These are phyloP conservation scores for Pisolithus sp. DNA, from an alignment of 768 basidiomycete genomes.

Conservation along the genomic window DNA sequence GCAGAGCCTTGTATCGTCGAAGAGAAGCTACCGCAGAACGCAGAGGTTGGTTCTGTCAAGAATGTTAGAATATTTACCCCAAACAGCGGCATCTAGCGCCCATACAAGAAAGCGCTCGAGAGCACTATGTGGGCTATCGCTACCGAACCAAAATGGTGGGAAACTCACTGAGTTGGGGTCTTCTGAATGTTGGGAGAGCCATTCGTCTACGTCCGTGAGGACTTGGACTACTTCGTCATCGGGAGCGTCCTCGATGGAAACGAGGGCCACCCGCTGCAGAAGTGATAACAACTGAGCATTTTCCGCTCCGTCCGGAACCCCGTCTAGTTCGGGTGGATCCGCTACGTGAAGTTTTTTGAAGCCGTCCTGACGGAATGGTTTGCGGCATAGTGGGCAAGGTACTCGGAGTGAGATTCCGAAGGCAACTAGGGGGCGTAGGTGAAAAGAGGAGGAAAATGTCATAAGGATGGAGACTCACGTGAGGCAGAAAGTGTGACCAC, in stretches of 20 bases:
- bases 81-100: too few species aligned
- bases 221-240: conserved; percentile 33
- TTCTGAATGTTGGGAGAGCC: conserved; percentile 38
- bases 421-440: conserved; percentile 39
- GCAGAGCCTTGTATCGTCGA: conserved; percentile 33
- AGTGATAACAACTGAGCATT: conserved; percentile 33
- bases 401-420: conserved; percentile 42
- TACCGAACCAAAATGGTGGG: conserved; percentile 3
- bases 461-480: conserved; percentile 38
- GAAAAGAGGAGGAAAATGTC: conserved; percentile 8
- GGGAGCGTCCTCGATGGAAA: conserved; percentile 27
- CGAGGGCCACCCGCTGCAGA: conserved; percentile 29
- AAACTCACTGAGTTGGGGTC: conserved; percentile 33
- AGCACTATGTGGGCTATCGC: background rate
- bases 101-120: background rate
- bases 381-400: conserved; percentile 66
- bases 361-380: conserved; percentile 47
- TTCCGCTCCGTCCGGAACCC: conserved; percentile 35
- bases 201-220: conserved; percentile 43
- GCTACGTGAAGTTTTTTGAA: conserved; percentile 65
- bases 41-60: conserved; percentile 28
- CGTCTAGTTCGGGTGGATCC: conserved; percentile 32
- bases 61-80: conserved; percentile 13
- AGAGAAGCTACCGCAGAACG: conserved; percentile 29
- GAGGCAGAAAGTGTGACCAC: conserved; percentile 72